Evolutionary conservation across 192 early-diverging fungal genomes (phyloP).

Genomic region (Dissophora ornata): DNA sequence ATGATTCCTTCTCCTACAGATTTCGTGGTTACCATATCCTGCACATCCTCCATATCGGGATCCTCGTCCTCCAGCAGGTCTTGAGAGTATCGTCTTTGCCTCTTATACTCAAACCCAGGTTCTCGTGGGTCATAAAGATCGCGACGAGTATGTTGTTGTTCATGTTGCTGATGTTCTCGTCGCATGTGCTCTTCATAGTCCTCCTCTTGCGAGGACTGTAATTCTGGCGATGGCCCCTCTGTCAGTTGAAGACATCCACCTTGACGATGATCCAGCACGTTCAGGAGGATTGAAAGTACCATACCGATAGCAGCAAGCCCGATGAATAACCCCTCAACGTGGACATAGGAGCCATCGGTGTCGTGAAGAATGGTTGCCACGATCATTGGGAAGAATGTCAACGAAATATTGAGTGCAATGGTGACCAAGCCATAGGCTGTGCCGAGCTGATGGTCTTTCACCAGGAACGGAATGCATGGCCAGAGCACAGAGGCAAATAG

Average conservation of each 20-base stretch:
- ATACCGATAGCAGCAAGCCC: slow-evolving; percentile 24
- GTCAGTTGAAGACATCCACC: slow-evolving; percentile 11
- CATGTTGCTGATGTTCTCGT: background rate
- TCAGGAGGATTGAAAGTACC: slow-evolving; percentile 18
- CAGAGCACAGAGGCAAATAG: slow-evolving; percentile 70
- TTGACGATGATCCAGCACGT: slow-evolving; percentile 14
- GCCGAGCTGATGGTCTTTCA: slow-evolving; percentile 69
- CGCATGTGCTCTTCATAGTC: background rate
- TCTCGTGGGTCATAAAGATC: slow-evolving; percentile 20
- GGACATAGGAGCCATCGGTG: slow-evolving; percentile 34
- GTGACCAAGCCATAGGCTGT: slow-evolving; percentile 74
- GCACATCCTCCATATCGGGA: slow-evolving; percentile 27
- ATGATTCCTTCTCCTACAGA: slow-evolving; percentile 47
- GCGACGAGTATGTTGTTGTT: background rate
- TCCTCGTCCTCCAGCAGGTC: slow-evolving; percentile 12
- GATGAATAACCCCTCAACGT: slow-evolving; percentile 45
- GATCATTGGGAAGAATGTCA: slow-evolving; percentile 67
- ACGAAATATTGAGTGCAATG: slow-evolving; percentile 67
- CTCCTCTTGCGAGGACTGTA: background rate
- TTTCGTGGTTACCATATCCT: slow-evolving; percentile 40
- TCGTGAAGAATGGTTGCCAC: slow-evolving; percentile 64
- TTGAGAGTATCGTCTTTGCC: slow-evolving; percentile 14
- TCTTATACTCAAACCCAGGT: slow-evolving; percentile 30
- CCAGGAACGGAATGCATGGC: slow-evolving; percentile 75
- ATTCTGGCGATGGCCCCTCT: background rate